These are phyloP conservation scores for Polyplosphaeria fusca DNA, from an alignment of 495 filamentous ascomycete species.

Conservation along the genomic window DNA sequence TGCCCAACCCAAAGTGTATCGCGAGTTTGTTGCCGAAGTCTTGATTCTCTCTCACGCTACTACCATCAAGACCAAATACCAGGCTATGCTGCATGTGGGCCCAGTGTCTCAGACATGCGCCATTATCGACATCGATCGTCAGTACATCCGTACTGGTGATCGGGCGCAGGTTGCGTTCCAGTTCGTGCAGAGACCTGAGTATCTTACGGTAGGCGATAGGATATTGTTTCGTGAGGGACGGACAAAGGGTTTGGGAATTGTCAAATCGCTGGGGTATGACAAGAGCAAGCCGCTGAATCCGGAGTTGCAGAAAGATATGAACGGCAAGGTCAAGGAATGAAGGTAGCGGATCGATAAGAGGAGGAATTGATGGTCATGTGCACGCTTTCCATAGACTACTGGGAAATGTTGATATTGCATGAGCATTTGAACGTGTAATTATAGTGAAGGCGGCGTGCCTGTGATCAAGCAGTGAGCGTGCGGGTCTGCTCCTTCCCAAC, in stretches of 20 bases:
- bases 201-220: slow-evolving; percentile 80
- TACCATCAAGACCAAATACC: slow-evolving; percentile 97
- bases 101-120: slow-evolving; percentile 93
- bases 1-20: slow-evolving; percentile 67
- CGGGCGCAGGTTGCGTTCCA: slow-evolving; percentile 87
- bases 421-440: too few species aligned
- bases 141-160: slow-evolving; percentile 91
- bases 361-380: not conserved
- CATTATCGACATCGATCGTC: slow-evolving; percentile 97
- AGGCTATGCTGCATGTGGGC: slow-evolving; percentile 97
- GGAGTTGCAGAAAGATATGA: slow-evolving; percentile 1
- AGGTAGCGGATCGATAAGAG: not conserved
- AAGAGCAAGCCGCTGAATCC: slow-evolving; percentile 52
- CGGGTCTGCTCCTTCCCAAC: too few species aligned
- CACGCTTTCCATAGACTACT: not conserved
- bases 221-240: slow-evolving; percentile 92
- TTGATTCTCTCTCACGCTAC: slow-evolving; percentile 94
- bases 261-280: slow-evolving; percentile 90
- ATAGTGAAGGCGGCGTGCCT: too few species aligned
- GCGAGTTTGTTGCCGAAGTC: slow-evolving; percentile 94
- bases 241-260: slow-evolving; percentile 93
- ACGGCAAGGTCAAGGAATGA: not conserved
- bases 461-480: too few species aligned
- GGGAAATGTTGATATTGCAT: not conserved
- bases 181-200: slow-evolving; percentile 96